Evolutionary conservation across 2,329 filamentous ascomycete species (phyloP), one percentile per base, ranked within the genome.

Genomic region (Periconia sp.): DNA sequence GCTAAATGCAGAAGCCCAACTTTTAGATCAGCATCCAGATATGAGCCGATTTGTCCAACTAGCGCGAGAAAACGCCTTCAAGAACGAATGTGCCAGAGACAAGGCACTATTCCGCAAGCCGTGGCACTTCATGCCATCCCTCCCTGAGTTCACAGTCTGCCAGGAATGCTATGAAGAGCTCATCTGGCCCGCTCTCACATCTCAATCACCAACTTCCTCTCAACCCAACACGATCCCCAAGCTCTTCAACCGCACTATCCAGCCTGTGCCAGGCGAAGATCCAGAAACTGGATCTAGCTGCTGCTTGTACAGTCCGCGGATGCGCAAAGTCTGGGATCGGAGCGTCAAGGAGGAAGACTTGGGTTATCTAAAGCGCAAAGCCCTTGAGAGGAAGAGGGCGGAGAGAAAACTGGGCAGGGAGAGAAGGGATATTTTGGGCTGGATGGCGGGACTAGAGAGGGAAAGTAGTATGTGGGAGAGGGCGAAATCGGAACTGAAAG

Each of bases 91-190:
- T 62, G 74, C 75, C 15, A 78, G 83, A 23, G 83, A 88, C 61
- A 79, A 77, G n/a, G 76, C 83, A 4, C 70, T 87, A 2, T 68
- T 75, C n/a, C 79, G 83, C 40, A 79, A 78, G 10, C 74, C 78
- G 26, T 96, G 92, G 92, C 85, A 95, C 66, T 84, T 81, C 41
- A 89, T 95, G 66, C 83, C 87, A 1, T 77, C 81, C 11, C 73
- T 95, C 0, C 88, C 87, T 0, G 82, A 91, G 34, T 83, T 96
- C 58, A 90, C 87, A 1, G 86, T 95, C 4, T 97, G 92, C 69
- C 84, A 88, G 52, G 89, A 92, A 68, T 97, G 92, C 68, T 96
- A 88, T 65, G 82, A 89, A 12, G 84, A 89, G 16, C 81, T 89
- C 1, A 82, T 96, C n/a, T 83, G 81, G 69, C 90, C 91, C 1